A percentile compares a stretch with the other conserved stretches of the same genome.
These are phyloP conservation scores for Teunomyces aglyptinius DNA, from an alignment of 805 yeast species.

Conservation along the genomic window DNA sequence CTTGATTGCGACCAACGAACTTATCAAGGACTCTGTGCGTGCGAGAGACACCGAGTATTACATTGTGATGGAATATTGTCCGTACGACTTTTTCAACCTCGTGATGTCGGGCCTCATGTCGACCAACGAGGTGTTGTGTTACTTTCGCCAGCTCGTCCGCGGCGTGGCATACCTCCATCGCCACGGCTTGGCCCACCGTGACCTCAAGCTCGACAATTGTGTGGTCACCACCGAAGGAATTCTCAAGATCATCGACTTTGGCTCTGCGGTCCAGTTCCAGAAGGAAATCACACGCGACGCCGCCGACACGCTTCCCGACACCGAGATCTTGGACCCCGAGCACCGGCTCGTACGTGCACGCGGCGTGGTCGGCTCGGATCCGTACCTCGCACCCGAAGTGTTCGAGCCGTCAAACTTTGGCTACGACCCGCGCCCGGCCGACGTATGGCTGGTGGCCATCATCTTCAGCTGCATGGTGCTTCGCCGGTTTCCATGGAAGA, in stretches of 20 bases:
- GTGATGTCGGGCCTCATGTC: constrained; percentile 88
- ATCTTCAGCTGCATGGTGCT: constrained; percentile 88
- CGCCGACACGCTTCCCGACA: constrained; percentile 9
- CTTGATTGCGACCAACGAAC: constrained; percentile 76
- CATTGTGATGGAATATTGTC: constrained; percentile 91
- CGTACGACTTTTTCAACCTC: constrained; percentile 85
- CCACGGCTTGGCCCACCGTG: constrained; percentile 90
- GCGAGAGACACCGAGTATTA: constrained; percentile 37
- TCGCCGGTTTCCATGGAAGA: constrained; percentile 92
- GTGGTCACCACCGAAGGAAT: constrained; percentile 76
- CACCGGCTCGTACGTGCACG: constrained; percentile 59
- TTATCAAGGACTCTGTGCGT: constrained; percentile 54
- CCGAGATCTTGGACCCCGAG: constrained; percentile 36
- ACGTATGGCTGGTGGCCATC: constrained; percentile 92
- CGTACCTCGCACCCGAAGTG: constrained; percentile 93
- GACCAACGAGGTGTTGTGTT: constrained; percentile 68
- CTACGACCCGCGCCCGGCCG: constrained; percentile 87
- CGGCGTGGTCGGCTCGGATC: constrained; percentile 95
- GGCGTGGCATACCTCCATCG: constrained; percentile 78
- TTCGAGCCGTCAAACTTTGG: constrained; percentile 40
- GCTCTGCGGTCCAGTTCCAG: constrained; percentile 82
- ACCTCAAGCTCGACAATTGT: constrained; percentile 89
- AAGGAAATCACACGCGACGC: constrained; percentile 37
- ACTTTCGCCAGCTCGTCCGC: constrained; percentile 72
- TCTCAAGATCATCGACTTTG: constrained; percentile 87